A percentile compares a stretch with the other conserved stretches of the same genome.
These are phyloP conservation scores for Curvularia lunata DNA, from an alignment of 2,329 filamentous ascomycete species.

Conservation along the genomic window DNA sequence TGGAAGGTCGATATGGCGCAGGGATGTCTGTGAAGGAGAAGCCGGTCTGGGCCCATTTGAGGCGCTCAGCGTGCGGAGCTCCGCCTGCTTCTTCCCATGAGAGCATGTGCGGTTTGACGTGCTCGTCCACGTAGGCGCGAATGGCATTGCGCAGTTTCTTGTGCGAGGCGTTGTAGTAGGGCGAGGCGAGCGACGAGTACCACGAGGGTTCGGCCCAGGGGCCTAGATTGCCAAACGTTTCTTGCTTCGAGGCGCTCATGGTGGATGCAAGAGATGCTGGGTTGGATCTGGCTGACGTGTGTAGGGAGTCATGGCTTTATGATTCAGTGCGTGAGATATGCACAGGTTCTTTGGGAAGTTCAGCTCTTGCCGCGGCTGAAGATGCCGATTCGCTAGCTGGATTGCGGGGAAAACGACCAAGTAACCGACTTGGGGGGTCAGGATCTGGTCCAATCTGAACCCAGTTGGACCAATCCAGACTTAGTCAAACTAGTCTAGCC, in stretches of 20 bases:
- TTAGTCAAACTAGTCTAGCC: too few species aligned
- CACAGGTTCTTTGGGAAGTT: neutral
- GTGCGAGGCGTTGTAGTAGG: conserved; percentile 70
- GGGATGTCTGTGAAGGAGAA: conserved; percentile 55
- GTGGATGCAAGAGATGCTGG: conserved; percentile 20
- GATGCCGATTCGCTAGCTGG: conserved; percentile 8
- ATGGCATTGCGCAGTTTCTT: conserved; percentile 63
- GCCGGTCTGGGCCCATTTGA: conserved; percentile 51
- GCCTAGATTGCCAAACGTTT: conserved; percentile 44
- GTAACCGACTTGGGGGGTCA: conserved; percentile 8
- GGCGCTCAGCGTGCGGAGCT: conserved; percentile 55
- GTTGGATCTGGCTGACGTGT: neutral
- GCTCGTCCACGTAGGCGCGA: conserved; percentile 64
- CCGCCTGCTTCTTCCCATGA: conserved; percentile 66
- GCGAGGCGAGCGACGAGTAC: conserved; percentile 58
- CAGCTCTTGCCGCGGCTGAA: conserved; percentile 21
- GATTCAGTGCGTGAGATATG: conserved; percentile 14
- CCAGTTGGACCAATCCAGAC: too few species aligned
- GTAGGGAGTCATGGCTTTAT: neutral
- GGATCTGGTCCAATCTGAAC: too few species aligned
- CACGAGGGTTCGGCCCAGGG: conserved; percentile 58
- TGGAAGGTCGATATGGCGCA: conserved; percentile 50
- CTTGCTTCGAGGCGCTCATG: conserved; percentile 33
- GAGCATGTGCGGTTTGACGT: conserved; percentile 64
- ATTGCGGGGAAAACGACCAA: conserved; percentile 7